phyloP scores from a whole-genome alignment of 1,284 basidiomycete genomes.

The Stygiomarasmius scandens region DNA sequence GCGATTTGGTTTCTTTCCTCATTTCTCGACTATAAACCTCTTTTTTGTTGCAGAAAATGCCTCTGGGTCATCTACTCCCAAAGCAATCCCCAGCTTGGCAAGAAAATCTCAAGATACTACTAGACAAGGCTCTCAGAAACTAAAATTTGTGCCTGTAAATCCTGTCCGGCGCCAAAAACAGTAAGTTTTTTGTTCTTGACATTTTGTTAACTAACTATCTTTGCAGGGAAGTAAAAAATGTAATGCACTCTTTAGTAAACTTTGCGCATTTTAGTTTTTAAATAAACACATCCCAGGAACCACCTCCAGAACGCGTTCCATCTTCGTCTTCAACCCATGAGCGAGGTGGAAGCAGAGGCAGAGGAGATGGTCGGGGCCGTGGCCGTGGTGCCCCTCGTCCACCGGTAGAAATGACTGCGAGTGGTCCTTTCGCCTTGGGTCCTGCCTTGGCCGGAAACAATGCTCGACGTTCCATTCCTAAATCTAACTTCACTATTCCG shows the following conservation, averaged over 20 bases:
- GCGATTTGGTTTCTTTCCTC: not conserved
- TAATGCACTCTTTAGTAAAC: slow-evolving; percentile 21
- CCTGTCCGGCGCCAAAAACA: slow-evolving; percentile 74
- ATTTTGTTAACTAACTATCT: slow-evolving; percentile 6
- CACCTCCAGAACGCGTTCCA: slow-evolving; percentile 36
- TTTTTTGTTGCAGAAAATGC: slow-evolving; percentile 14
- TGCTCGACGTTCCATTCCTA: slow-evolving; percentile 51
- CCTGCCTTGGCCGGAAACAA: slow-evolving; percentile 65
- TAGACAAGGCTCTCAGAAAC: slow-evolving; percentile 68
- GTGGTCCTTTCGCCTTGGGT: slow-evolving; percentile 84
- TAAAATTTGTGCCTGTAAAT: slow-evolving; percentile 79
- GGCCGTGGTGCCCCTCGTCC: slow-evolving; percentile 54
- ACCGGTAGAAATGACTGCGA: slow-evolving; percentile 74
- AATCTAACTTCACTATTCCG: slow-evolving; percentile 54
- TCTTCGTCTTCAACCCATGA: slow-evolving; percentile 25
- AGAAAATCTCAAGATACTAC: slow-evolving; percentile 74
- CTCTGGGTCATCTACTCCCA: slow-evolving; percentile 33
- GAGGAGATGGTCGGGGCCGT: slow-evolving; percentile 48
- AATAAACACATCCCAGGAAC: slow-evolving; percentile 51
- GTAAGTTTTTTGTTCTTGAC: slow-evolving; percentile 31
- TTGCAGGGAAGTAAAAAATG: slow-evolving; percentile 46
- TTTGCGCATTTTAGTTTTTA: slow-evolving; percentile 11
- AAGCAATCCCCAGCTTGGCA: slow-evolving; percentile 72
- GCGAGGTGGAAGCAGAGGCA: slow-evolving; percentile 49
- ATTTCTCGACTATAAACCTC: not conserved